A percentile compares a stretch with the other conserved stretches of the same genome.
Evolutionary conservation across 306 rosid species (phyloP).

Genomic region (Senna siamea): DNA sequence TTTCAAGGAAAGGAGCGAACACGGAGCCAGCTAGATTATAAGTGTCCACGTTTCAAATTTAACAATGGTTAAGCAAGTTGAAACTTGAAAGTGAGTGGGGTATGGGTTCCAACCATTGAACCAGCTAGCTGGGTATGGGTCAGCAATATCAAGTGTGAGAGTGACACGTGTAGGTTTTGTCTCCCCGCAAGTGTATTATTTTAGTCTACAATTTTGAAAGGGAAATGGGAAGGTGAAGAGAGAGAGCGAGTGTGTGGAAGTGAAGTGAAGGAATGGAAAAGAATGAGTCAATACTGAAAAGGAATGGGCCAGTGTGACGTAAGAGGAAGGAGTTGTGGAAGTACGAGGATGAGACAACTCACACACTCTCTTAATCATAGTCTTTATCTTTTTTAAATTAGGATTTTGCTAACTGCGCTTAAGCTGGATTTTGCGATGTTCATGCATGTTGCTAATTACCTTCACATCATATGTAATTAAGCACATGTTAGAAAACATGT

Average conservation of each 20-base stretch:
- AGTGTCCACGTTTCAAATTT: constrained; percentile 33
- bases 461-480: constrained; percentile 17
- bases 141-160: no score
- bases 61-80: neutral
- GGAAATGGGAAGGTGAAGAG: constrained; percentile 41
- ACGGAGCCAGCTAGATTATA: constrained; percentile 55
- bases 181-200: neutral
- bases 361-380: no score
- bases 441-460: neutral
- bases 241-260: no score
- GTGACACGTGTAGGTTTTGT: constrained; percentile 9
- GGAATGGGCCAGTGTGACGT: constrained; percentile 25
- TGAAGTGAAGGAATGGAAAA: constrained; percentile 29
- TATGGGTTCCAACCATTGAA: no score
- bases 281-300: neutral
- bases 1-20: constrained; percentile 46
- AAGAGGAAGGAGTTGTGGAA: neutral
- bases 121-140: no score
- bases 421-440: constrained; percentile 36
- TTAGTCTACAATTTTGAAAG: constrained; percentile 9
- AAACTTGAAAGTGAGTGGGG: neutral
- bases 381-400: no score
- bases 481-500: constrained; percentile 15
- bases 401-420: no score
- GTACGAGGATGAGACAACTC: constrained; percentile 37